phyloP scores from a whole-genome alignment of 169 alveolate genomes.

The Cryptosporidium sp. region DNA sequence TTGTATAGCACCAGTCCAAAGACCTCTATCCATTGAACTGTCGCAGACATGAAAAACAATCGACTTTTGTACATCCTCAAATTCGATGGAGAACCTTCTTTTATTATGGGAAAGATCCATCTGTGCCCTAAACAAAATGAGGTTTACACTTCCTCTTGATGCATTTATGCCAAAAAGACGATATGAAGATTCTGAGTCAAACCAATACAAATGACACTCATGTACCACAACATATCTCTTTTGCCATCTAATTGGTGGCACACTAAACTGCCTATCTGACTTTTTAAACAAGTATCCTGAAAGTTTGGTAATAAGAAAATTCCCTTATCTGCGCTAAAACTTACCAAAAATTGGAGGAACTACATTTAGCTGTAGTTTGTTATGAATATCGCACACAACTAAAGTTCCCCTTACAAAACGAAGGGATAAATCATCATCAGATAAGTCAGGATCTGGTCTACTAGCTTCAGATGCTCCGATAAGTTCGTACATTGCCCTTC shows the following conservation, averaged over 20 bases:
- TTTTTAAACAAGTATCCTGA: conserved; percentile 49
- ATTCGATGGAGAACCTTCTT: conserved; percentile 59
- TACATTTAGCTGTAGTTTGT: conserved; percentile 49
- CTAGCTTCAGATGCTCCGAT: conserved; percentile 67
- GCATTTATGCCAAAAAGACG: conserved; percentile 70
- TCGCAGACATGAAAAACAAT: conserved; percentile 68
- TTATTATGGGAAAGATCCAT: conserved; percentile 74
- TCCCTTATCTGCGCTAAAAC: background rate
- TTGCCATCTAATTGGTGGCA: conserved; percentile 74
- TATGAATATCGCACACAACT: conserved; percentile 59
- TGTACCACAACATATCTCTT: conserved; percentile 72
- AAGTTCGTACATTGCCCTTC: conserved; percentile 74
- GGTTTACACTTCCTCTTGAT: conserved; percentile 67
- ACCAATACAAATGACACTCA: conserved; percentile 75
- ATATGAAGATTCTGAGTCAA: conserved; percentile 71
- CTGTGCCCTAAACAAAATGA: conserved; percentile 71
- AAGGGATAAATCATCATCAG: conserved; percentile 66
- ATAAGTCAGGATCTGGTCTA: conserved; percentile 69
- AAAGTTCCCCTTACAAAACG: conserved; percentile 72
- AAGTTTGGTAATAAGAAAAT: background rate
- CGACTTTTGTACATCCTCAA: conserved; percentile 56
- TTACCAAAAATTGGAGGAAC: conserved; percentile 75
- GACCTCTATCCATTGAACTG: conserved; percentile 73
- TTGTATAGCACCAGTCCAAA: conserved; percentile 74
- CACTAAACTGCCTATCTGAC: conserved; percentile 55